A percentile compares a stretch with the other conserved stretches of the same genome.
These are phyloP conservation scores for Alternaria novae-zelandiae DNA, from an alignment of 2,329 filamentous ascomycete genomes.

Conservation along the genomic window DNA sequence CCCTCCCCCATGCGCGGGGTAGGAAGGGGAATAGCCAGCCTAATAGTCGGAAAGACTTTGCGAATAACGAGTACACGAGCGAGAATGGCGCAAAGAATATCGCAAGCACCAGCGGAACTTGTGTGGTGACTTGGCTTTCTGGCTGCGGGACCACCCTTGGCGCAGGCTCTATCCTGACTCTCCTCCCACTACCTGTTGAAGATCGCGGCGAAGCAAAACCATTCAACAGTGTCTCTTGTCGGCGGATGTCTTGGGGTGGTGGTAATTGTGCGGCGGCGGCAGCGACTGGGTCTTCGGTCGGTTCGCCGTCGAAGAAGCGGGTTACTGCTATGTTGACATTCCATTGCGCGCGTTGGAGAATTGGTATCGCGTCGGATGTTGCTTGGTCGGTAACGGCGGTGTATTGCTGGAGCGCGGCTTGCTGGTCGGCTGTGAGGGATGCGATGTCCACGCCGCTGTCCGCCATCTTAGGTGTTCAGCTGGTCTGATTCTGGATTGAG, in stretches of 20 bases:
- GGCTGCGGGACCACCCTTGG: slow-evolving; percentile 83
- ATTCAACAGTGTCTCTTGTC: slow-evolving; percentile 73
- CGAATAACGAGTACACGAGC: slow-evolving; percentile 74
- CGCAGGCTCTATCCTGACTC: slow-evolving; percentile 67
- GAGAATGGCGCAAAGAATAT: slow-evolving; percentile 83
- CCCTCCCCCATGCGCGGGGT: slow-evolving; percentile 64
- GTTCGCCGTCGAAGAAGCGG: slow-evolving; percentile 97
- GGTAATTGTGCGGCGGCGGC: slow-evolving; percentile 71
- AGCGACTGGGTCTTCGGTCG: slow-evolving; percentile 74
- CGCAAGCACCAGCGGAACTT: slow-evolving; percentile 76
- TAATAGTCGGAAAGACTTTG: slow-evolving; percentile 73
- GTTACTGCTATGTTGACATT: slow-evolving; percentile 96
- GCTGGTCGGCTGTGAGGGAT: slow-evolving; percentile 78
- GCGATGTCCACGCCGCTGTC: slow-evolving; percentile 62
- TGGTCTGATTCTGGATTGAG: background rate
- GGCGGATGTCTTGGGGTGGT: slow-evolving; percentile 67
- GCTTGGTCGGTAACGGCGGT: slow-evolving; percentile 87
- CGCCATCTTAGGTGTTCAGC: slow-evolving; percentile 39
- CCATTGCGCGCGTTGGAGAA: slow-evolving; percentile 90
- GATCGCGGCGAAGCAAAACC: slow-evolving; percentile 49
- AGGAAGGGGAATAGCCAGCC: slow-evolving; percentile 82
- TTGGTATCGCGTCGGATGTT: slow-evolving; percentile 73
- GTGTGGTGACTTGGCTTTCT: slow-evolving; percentile 67
- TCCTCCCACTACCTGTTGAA: slow-evolving; percentile 38
- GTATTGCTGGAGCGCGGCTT: slow-evolving; percentile 85